Evolutionary conservation across 2,329 filamentous ascomycete genomes (phyloP).

Genomic region (Colletotrichum eremochloae): DNA sequence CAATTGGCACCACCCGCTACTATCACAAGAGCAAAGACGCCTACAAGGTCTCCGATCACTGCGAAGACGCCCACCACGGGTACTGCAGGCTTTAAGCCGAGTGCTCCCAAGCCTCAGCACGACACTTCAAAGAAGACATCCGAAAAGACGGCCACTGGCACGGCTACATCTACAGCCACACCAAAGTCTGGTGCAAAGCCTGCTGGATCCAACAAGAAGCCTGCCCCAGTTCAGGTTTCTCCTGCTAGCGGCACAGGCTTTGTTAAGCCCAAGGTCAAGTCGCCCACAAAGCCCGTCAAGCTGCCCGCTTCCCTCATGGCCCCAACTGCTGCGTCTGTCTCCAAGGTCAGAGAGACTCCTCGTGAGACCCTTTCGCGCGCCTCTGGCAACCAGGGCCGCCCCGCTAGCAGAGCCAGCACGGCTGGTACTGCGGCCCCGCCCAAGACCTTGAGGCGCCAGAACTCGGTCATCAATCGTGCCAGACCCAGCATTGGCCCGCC

Average conservation of each 20-base stretch:
- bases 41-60: slow-evolving; percentile 53
- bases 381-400: slow-evolving; percentile 54
- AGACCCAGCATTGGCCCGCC: slow-evolving; percentile 70
- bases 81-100: slow-evolving; percentile 47
- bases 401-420: slow-evolving; percentile 61
- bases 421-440: slow-evolving; percentile 47
- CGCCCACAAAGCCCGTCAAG: slow-evolving; percentile 76
- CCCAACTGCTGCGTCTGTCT: slow-evolving; percentile 77
- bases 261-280: slow-evolving; percentile 73
- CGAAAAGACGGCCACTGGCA: slow-evolving; percentile 38
- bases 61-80: slow-evolving; percentile 56
- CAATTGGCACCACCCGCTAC: slow-evolving; percentile 44
- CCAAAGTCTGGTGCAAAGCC: slow-evolving; percentile 49
- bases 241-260: slow-evolving; percentile 58
- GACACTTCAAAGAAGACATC: slow-evolving; percentile 33
- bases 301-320: slow-evolving; percentile 77
- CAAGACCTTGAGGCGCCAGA: slow-evolving; percentile 59
- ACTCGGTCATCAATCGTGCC: slow-evolving; percentile 58
- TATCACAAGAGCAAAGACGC: slow-evolving; percentile 51
- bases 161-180: slow-evolving; percentile 39
- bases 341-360: slow-evolving; percentile 62
- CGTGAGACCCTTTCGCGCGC: slow-evolving; percentile 44
- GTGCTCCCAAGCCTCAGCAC: slow-evolving; percentile 46
- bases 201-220: slow-evolving; percentile 57
- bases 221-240: slow-evolving; percentile 57